Evolutionary conservation across 2,329 filamentous ascomycete genomes (phyloP), one percentile per base, ranked within the genome.

Genomic region (Beauveria medogensis): DNA sequence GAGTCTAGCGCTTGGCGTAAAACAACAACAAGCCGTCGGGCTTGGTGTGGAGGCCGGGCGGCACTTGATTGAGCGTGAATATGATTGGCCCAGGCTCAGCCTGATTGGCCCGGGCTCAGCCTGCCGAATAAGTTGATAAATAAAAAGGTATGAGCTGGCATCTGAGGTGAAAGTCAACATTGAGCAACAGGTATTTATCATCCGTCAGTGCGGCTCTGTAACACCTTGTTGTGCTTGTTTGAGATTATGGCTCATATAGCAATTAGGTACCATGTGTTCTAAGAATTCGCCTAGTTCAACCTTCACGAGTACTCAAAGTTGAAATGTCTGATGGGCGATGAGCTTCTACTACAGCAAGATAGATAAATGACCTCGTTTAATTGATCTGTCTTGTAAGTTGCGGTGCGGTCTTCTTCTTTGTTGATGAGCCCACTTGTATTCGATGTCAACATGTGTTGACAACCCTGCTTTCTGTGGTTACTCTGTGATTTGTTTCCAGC

Each of bases 11-110:
- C 2, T 34, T 41, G 20, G 20, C 46, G 44, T 30, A 41, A 57
- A 56, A 56, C 54, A 57, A 57, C 55, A 57, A 57, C 55, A 57
- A 50, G 43, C 41, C 44, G 16, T 56, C 54, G 41, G 22, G n/a
- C 20, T 12, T 34, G 43, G 18, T 24, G 41, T 56, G 54, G 54
- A 46, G 30, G 44, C 30, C 9, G n/a, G 44, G 20, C 14, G 43
- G 28, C 20, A 34, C 43, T 43, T 57, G 44, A 26, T 37, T 28
- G n/a, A 30, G n/a, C 4, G 9, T 34, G 9, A 5, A 30, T 20
- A 8, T n/a, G 22, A 50, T 41, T 57, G 44, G 44, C 18, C 54
- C 43, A n/a, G 47, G 44, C 20, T 16, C 44, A 34, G 26, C 30
- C 26, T 22, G 30, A 50, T 41, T 57, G 44, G 44, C 18, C 54